Evolutionary conservation across 2,329 filamentous ascomycete species (phyloP).

Genomic region (Fusarium caatingaense): DNA sequence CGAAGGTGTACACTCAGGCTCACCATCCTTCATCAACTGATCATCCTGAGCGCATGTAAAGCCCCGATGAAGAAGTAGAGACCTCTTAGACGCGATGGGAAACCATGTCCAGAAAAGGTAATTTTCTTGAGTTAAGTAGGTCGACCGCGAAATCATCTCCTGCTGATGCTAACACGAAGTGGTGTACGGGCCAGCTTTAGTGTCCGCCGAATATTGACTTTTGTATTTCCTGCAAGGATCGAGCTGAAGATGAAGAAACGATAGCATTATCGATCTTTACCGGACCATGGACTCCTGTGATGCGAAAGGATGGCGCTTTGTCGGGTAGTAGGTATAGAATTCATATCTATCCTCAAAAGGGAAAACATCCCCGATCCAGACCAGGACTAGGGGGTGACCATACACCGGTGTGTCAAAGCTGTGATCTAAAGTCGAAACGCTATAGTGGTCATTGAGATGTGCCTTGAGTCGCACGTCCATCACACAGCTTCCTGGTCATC

Average conservation of each 20-base stretch:
- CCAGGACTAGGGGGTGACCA: neutral
- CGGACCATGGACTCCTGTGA: neutral
- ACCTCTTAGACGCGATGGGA: neutral
- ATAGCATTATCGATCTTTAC: neutral
- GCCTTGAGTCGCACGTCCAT: neutral
- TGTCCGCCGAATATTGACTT: neutral
- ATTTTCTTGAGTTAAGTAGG: neutral
- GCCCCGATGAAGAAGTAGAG: neutral
- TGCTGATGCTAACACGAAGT: neutral
- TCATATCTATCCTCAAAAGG: neutral
- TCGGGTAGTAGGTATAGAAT: neutral
- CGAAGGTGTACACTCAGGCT: neutral
- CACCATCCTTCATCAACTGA: neutral
- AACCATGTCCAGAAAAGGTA: neutral
- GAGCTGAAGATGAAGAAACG: neutral
- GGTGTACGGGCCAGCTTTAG: neutral
- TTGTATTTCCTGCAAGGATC: neutral
- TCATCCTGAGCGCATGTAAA: neutral
- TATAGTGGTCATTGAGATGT: neutral
- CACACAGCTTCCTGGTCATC: neutral
- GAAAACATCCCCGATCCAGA: neutral
- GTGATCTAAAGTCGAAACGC: neutral
- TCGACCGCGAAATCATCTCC: neutral
- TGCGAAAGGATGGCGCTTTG: neutral
- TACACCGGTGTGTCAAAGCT: neutral